These are phyloP conservation scores for Chlamydomonas sp. DNA, from an alignment of 139 green algal species.

Conservation along the genomic window DNA sequence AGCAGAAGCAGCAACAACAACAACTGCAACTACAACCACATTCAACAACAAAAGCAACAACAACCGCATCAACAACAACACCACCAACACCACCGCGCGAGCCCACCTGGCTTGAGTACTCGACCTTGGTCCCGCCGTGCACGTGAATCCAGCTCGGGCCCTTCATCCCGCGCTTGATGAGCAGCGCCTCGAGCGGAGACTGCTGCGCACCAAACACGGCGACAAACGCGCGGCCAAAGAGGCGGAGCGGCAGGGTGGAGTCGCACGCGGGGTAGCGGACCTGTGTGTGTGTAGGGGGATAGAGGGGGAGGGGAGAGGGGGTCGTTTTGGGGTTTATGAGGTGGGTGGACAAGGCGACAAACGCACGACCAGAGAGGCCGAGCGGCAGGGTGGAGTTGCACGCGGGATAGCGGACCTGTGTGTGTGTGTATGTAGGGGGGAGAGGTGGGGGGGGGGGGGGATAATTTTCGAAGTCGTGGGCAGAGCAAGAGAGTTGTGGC, in stretches of 20 bases:
- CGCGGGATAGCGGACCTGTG: constrained; percentile 61
- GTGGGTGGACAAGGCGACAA: constrained; percentile 37
- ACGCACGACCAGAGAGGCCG: constrained; percentile 28
- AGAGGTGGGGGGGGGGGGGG: not conserved
- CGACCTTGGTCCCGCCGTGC: constrained; percentile 23
- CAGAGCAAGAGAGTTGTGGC: constrained; percentile 23
- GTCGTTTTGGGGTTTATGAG: not conserved
- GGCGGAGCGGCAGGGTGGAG: constrained; percentile 51
- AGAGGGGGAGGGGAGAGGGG: not conserved
- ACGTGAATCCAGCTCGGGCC: constrained; percentile 84
- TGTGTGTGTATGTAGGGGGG: not conserved
- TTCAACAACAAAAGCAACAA: constrained; percentile 5
- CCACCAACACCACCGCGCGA: not conserved
- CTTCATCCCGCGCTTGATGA: constrained; percentile 88
- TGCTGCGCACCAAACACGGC: constrained; percentile 64
- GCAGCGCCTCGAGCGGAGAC: constrained; percentile 73
- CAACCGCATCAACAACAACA: too few relatives aligned
- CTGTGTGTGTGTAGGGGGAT: constrained; percentile 12
- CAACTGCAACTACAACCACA: too few relatives aligned
- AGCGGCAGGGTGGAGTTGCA: constrained; percentile 46
- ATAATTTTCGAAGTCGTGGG: constrained; percentile 6
- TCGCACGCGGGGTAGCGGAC: constrained; percentile 59
- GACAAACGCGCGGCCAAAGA: constrained; percentile 22
- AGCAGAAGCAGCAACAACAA: too few relatives aligned
- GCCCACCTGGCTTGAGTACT: constrained; percentile 27